These are phyloP conservation scores for Blastobotrys petasosporus DNA, from an alignment of 1,139 yeast species.

Conservation along the genomic window DNA sequence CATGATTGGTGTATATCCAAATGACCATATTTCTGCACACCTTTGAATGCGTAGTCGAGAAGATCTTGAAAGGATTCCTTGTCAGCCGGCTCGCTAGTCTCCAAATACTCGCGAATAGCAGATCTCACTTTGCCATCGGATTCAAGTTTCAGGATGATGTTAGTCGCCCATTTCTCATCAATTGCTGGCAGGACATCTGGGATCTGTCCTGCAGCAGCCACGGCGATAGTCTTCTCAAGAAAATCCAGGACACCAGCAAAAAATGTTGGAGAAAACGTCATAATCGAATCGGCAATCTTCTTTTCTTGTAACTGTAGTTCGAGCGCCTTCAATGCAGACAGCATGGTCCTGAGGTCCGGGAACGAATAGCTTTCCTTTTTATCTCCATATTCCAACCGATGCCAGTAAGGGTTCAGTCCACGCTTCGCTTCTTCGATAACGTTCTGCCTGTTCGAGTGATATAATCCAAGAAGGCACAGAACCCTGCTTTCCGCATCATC, in stretches of 20 bases:
- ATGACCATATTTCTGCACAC: slow-evolving; percentile 25
- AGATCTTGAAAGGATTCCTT: slow-evolving; percentile 21
- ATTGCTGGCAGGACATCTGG: slow-evolving; percentile 48
- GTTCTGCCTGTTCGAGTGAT: slow-evolving; percentile 55
- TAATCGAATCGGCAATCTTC: slow-evolving; percentile 14
- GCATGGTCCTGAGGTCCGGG: slow-evolving; percentile 23
- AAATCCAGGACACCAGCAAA: slow-evolving; percentile 33
- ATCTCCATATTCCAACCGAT: slow-evolving; percentile 31
- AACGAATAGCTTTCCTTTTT: slow-evolving; percentile 9
- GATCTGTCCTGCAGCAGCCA: slow-evolving; percentile 54
- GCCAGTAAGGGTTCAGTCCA: slow-evolving; percentile 80
- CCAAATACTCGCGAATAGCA: slow-evolving; percentile 31
- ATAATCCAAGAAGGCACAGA: slow-evolving; percentile 61
- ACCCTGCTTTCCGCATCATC: slow-evolving; percentile 62
- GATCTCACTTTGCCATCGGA: slow-evolving; percentile 46
- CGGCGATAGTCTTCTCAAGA: slow-evolving; percentile 49
- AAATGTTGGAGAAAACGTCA: slow-evolving; percentile 19
- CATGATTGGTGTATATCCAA: slow-evolving; percentile 15
- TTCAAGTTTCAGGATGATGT: slow-evolving; percentile 39
- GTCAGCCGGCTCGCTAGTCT: neutral
- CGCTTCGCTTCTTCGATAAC: slow-evolving; percentile 73
- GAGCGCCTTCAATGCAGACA: slow-evolving; percentile 9
- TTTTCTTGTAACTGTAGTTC: slow-evolving; percentile 6
- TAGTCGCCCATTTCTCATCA: slow-evolving; percentile 82
- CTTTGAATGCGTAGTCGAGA: slow-evolving; percentile 34